Conservation (phyloP, 192 early-diverging fungal species). For the Coemansia umbellata region DNA sequence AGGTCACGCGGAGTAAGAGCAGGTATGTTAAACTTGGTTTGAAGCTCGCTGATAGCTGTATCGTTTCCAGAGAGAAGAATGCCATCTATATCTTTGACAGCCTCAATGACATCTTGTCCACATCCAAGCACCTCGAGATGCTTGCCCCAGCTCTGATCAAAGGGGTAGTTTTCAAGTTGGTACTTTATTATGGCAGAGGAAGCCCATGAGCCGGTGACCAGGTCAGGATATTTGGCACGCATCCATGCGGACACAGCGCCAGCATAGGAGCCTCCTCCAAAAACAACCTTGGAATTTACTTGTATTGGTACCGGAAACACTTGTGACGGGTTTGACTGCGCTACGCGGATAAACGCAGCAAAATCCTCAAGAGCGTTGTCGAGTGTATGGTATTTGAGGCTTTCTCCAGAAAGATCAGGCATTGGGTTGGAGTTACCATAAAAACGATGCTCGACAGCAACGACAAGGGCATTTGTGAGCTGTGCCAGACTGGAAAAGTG, state of each 20-base stretch:
- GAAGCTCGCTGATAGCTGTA: conserved; percentile 8
- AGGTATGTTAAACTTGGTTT: conserved; percentile 21
- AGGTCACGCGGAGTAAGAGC: conserved; percentile 29
- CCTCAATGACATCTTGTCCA: conserved; percentile 19
- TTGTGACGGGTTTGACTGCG: conserved; percentile 1
- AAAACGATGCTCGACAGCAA: conserved; percentile 60
- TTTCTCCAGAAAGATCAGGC: conserved; percentile 35
- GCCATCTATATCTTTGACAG: conserved; percentile 41
- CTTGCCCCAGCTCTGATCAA: conserved; percentile 47
- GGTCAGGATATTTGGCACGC: conserved; percentile 56
- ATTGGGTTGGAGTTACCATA: conserved; percentile 56
- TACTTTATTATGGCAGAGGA: conserved; percentile 68
- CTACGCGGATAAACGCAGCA: conserved; percentile 24
- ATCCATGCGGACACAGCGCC: conserved; percentile 73
- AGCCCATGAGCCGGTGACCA: conserved; percentile 61
- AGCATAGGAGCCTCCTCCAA: conserved; percentile 69
- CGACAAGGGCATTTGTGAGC: conserved; percentile 53
- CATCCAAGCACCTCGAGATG: conserved; percentile 35
- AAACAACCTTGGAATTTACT: conserved; percentile 20
- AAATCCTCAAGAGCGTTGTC: conserved; percentile 35
- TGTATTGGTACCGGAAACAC: conserved; percentile 21
- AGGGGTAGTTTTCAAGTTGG: conserved; percentile 56
- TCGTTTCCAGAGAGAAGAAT: conserved; percentile 22
- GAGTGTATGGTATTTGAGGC: conserved; percentile 32
- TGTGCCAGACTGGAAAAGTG: conserved; percentile 48